A percentile compares a stretch with the other conserved stretches of the same genome.
These are phyloP conservation scores for Capsicum chinense DNA, from an alignment of 257 asterid genomes.

Conservation along the genomic window DNA sequence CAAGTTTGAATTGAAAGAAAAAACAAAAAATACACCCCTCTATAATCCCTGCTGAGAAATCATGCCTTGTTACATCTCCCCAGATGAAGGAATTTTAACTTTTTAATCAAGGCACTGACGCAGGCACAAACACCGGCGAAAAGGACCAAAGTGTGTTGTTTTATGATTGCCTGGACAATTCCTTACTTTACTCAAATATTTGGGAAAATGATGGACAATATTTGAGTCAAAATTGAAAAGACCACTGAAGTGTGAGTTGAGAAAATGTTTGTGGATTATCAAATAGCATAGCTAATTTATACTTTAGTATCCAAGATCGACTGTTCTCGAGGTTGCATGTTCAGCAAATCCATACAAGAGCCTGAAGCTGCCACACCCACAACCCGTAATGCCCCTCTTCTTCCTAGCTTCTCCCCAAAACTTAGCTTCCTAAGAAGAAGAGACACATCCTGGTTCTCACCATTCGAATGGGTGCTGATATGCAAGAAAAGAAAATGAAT, in stretches of 20 bases:
- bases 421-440: too few species aligned
- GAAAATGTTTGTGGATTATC: neutral
- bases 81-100: neutral
- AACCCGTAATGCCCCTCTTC: neutral
- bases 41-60: neutral
- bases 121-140: neutral
- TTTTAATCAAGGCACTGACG: neutral
- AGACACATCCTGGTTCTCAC: too few species aligned
- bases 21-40: neutral
- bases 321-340: neutral
- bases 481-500: too few species aligned
- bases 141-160: neutral
- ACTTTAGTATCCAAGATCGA: neutral
- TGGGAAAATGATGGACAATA: neutral
- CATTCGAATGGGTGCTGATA: too few species aligned
- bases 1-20: neutral
- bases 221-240: neutral
- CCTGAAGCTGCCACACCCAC: neutral
- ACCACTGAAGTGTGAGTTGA: slow-evolving; percentile 1
- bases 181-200: neutral
- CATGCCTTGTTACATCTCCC: neutral
- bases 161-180: neutral
- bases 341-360: slow-evolving; percentile 5
- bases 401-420: too few species aligned
- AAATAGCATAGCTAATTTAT: neutral